phyloP scores from a whole-genome alignment of 163 green algal genomes.

The Chlorella variabilis region DNA sequence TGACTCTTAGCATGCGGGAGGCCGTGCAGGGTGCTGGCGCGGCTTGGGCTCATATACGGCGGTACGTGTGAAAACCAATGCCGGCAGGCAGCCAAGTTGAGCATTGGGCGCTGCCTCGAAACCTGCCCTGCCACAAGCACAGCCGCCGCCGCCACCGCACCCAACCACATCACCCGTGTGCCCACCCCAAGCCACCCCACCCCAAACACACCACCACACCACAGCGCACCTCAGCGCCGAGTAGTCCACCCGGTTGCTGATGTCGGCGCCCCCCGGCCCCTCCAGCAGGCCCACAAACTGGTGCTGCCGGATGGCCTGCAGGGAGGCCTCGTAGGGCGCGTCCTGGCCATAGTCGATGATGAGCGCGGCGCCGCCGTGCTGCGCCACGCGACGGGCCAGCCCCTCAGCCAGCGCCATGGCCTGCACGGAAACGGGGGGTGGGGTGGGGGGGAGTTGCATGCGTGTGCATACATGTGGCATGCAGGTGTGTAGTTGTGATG shows the following conservation, averaged over 20 bases:
- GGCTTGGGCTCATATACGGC: no score
- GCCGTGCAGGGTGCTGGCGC: no score
- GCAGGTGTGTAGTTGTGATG: no score
- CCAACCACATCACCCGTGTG: no score
- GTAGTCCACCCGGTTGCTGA: slow-evolving; percentile 96
- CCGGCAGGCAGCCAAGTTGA: not conserved
- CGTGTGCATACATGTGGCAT: not conserved
- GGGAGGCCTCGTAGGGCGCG: slow-evolving; percentile 71
- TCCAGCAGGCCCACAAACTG: slow-evolving; percentile 81
- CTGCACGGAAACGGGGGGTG: slow-evolving; percentile 27
- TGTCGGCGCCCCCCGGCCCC: slow-evolving; percentile 82
- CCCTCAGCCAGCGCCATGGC: slow-evolving; percentile 73
- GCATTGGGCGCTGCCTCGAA: not conserved
- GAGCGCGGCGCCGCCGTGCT: slow-evolving; percentile 85
- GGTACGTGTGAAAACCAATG: no score
- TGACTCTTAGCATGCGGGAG: no score
- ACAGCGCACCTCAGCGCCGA: slow-evolving; percentile 59
- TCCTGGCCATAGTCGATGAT: slow-evolving; percentile 96
- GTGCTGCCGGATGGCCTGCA: slow-evolving; percentile 91
- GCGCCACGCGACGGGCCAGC: slow-evolving; percentile 75
- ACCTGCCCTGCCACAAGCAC: not conserved
- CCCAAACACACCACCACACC: not conserved
- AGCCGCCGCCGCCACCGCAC: not conserved
- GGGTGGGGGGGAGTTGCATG: not conserved
- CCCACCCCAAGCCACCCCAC: not conserved